Base-by-base conservation (phyloP, 306 rosid genomes). In the Lablab purpureus region DNA sequence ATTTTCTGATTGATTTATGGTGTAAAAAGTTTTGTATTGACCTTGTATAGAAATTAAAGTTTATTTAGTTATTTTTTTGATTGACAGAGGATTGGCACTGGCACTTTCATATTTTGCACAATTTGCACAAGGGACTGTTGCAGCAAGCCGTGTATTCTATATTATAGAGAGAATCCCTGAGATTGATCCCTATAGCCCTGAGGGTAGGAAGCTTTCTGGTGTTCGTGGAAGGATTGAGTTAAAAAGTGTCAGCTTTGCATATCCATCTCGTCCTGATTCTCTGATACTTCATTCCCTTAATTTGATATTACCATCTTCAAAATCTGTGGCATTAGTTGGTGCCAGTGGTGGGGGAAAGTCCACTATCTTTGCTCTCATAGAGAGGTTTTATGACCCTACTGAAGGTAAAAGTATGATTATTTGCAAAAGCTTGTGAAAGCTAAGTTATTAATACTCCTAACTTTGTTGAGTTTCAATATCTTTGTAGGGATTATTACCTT, bases 301-400 rank as follows among this genome's bases (percentile, higher is more conserved):
- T 32, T 87, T 92, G 76, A 88, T 92, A 1, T 71, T 94, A 78
- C 94, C 90, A 70, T 79, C 97, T 82, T 83, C 94, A 54, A 92
- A 82, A 87, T 82, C 97, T 25, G 45, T 89, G 17, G 98, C 97
- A 51, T 75, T 94, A 78, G 97, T 92, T 74, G 98, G 98, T 54
- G 77, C 89, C 4, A 94, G 97, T 73, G 98, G 98, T n/a, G 97
- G 97, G 62, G 98, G 98, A 59, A 92, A 94, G 78, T 91, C 97
- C 69, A 92, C 97, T 37, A 78, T 91, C 65, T 91, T 94, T 75
- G 97, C 98, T 82, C 95, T 94, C 49, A 88, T 92, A 30, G 97
- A 94, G 75, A 88, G 98, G 81, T 89, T 94, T 81, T 94, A 92
- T 79, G 95, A 94, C 75, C 94, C 97, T 37, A 84, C 22, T 59